A percentile compares a stretch with the other conserved stretches of the same genome.
phyloP scores from a whole-genome alignment of 768 basidiomycete species.

The Krasilnikovozyma curviuscula region DNA sequence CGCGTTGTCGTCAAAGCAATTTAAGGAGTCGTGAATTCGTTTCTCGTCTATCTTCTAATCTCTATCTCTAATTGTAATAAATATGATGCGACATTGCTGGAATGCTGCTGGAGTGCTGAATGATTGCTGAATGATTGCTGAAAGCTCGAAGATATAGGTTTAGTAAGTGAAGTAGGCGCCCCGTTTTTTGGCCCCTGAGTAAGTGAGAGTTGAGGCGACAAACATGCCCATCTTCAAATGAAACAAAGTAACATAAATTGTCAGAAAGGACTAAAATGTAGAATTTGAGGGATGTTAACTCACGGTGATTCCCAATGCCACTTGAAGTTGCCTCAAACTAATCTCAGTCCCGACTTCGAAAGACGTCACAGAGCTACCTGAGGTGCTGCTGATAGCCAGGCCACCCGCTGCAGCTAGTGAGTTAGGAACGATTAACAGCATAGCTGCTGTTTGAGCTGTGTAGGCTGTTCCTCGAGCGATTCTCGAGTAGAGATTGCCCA shows the following conservation, averaged over 20 bases:
- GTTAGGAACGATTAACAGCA: constrained; percentile 8
- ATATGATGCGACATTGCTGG: too few relatives aligned
- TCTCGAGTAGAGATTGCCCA: constrained; percentile 2
- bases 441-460: constrained; percentile 8
- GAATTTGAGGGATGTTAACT: too few relatives aligned
- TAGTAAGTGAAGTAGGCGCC: constrained; percentile 4
- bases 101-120: too few relatives aligned
- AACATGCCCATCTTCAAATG: neutral
- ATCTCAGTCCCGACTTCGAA: constrained; percentile 6
- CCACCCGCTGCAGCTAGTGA: constrained; percentile 9
- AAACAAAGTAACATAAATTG: too few relatives aligned
- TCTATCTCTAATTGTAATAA: too few relatives aligned
- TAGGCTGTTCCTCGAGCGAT: constrained; percentile 10
- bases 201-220: neutral
- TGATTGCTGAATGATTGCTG: too few relatives aligned
- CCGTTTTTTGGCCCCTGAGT: neutral
- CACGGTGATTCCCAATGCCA: neutral
- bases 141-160: too few relatives aligned
- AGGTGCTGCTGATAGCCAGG: neutral
- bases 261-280: too few relatives aligned
- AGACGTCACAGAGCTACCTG: neutral
- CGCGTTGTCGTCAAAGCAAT: too few relatives aligned
- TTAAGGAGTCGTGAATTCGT: too few relatives aligned
- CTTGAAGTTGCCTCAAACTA: constrained; percentile 1
- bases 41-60: too few relatives aligned